These are phyloP conservation scores for Rhinocladiella mackenziei DNA, from an alignment of 2,329 filamentous ascomycete species.

Conservation along the genomic window DNA sequence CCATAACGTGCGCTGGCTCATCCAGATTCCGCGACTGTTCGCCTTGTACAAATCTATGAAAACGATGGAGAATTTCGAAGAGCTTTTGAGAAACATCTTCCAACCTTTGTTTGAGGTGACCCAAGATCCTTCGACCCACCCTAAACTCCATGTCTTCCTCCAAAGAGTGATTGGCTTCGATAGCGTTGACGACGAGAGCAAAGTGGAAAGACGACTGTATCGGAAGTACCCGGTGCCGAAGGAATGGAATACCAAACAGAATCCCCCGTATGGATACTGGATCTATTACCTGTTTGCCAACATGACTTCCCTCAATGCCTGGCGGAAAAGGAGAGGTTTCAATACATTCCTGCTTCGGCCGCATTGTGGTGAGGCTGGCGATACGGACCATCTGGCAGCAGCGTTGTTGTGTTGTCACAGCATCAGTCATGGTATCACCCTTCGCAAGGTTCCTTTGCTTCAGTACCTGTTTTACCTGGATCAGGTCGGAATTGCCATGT, in stretches of 20 bases:
- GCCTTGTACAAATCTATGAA: slow-evolving; percentile 91
- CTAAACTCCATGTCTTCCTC: slow-evolving; percentile 89
- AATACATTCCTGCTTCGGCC: slow-evolving; percentile 91
- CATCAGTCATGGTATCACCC: slow-evolving; percentile 87
- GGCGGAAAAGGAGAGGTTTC: slow-evolving; percentile 86
- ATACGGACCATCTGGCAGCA: slow-evolving; percentile 91
- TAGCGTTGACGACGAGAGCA: slow-evolving; percentile 97
- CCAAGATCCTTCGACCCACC: slow-evolving; percentile 76
- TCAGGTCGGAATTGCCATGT: slow-evolving; percentile 98
- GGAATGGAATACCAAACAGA: slow-evolving; percentile 86
- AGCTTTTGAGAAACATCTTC: slow-evolving; percentile 87
- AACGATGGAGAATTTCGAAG: slow-evolving; percentile 83
- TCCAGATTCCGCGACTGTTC: slow-evolving; percentile 90
- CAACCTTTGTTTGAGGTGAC: slow-evolving; percentile 93
- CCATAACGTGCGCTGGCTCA: slow-evolving; percentile 94
- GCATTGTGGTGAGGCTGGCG: slow-evolving; percentile 94
- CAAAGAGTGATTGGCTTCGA: slow-evolving; percentile 96
- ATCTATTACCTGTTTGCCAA: slow-evolving; percentile 97
- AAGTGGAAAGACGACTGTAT: slow-evolving; percentile 88
- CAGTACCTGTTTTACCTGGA: slow-evolving; percentile 98
- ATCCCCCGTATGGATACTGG: slow-evolving; percentile 98
- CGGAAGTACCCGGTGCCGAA: slow-evolving; percentile 90
- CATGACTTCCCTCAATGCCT: slow-evolving; percentile 85
- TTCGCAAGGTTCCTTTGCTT: slow-evolving; percentile 88
- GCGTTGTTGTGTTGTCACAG: slow-evolving; percentile 91